Evolutionary conservation across 2,329 filamentous ascomycete genomes (phyloP), one percentile per base, ranked within the genome.

Genomic region (Hypoxylon sp.): DNA sequence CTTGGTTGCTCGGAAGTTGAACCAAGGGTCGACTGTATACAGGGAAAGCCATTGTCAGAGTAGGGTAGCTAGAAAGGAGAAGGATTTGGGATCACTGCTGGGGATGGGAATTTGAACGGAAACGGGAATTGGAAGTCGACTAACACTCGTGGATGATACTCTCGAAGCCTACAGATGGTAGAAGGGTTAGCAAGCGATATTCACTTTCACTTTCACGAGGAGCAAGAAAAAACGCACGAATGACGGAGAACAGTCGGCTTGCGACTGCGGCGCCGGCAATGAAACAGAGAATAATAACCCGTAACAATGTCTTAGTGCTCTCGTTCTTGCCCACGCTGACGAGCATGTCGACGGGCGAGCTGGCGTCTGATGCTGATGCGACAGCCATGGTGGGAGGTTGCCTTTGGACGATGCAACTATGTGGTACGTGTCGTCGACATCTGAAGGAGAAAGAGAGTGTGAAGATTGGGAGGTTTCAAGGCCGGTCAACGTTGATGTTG

Each of bases 71-170:
- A 38, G 53, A 55, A 59, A 59, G 46, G 58, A 55, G 46, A 41
- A 60, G 53, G 38, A 24, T 42, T 26, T 1, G 38, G 21, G 26
- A n/a, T n/a, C 18, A 9, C 31, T 40, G 20, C n/a, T n/a, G n/a
- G n/a, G n/a, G n/a, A n/a, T n/a, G n/a, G n/a, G n/a, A n/a, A n/a
- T n/a, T n/a, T n/a, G n/a, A n/a, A n/a, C n/a, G n/a, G n/a, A n/a
- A n/a, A n/a, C n/a, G n/a, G n/a, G 17, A 40, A 24, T 42, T 11
- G 20, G 20, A 35, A 33, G 3, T 38, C 18, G 33, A 89, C 92
- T 78, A 75, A 97, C 95, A 99, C 83, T 99, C 95, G 83, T 99
- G 95, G 73, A 99, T 99, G 73, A 99, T 99, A 80, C 92, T 97
- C 80, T 99, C 95, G 74, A 99, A 99, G 68, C 91, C 91, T 94